Conservation (phyloP, 176 grass and related monocot species). For the Eleusine coracana region DNA sequence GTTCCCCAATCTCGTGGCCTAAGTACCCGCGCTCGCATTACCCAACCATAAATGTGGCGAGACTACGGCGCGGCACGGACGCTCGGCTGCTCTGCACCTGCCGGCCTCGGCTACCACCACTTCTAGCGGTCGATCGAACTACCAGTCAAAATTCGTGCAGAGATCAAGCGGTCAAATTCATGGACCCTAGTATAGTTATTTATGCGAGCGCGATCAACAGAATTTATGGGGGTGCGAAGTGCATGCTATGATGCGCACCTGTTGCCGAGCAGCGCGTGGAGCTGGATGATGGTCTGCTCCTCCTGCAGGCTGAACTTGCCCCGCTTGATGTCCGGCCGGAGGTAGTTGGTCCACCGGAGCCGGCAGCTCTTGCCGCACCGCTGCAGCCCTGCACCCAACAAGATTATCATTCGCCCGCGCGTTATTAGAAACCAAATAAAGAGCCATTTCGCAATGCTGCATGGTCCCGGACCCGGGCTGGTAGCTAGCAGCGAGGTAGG, state of each 20-base stretch:
- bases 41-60: conserved; percentile 42
- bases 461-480: neutral
- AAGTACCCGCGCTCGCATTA: conserved; percentile 19
- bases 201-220: neutral
- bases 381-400: conserved; percentile 52
- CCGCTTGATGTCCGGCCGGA: conserved; percentile 87
- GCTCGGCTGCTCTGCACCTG: conserved; percentile 30
- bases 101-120: neutral
- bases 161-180: neutral
- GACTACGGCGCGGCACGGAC: conserved; percentile 19
- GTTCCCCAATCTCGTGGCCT: conserved; percentile 20
- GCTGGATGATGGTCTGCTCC: conserved; percentile 78
- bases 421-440: neutral
- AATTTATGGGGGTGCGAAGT: neutral
- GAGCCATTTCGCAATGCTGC: neutral
- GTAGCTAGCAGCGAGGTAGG: neutral
- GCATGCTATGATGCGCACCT: conserved; percentile 29
- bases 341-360: conserved; percentile 95
- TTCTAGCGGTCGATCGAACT: neutral
- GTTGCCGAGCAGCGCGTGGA: conserved; percentile 64
- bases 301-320: conserved; percentile 83
- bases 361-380: conserved; percentile 96
- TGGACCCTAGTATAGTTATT: neutral
- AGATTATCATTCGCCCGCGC: neutral
- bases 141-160: conserved; percentile 37